Evolutionary conservation across 352 stramenopile genomes (phyloP), one percentile per base, ranked within the genome.

Genomic region (Albugo laibachii): DNA sequence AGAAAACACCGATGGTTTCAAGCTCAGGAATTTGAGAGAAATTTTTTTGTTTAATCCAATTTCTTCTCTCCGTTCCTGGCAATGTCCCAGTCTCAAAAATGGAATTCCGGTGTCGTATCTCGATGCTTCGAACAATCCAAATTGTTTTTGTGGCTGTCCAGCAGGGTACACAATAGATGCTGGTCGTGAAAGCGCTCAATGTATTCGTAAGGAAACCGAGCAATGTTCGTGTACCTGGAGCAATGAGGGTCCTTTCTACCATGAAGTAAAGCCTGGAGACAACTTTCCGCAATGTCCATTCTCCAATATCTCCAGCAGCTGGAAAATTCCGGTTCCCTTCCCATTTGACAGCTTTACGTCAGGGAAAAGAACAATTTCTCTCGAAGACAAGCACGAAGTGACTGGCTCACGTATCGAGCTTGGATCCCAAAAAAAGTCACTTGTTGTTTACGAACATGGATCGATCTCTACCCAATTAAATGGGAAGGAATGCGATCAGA

Each of bases 31-130:
- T 11, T 42, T 37, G 0, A 56, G 64, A 1, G 65, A 81, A 19
- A 47, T 83, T 36, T 81, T 70, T 54, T 58, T 74, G 57, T 81
- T 77, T 60, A 78, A 79, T 27, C 68, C 71, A 44, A 74, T 77
- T 53, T 62, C 54, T 10, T 52, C 75, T 31, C 54, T 52, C 8
- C 62, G 65, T 0, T 58, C 55, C 6, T 20, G 69, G 16, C 41
- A 71, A 13, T 83, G 71, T 36, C 13, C 54, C 5, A 34, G n/a
- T 12, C 42, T 81, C 35, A 41, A 49, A 1, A 50, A 50, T 11
- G 68, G 66, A n/a, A 49, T 81, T 3, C 69, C 71, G 0, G 62
- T 81, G 35, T 60, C 60, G 6, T 79, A 71, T 41, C 4, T 70
- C 5, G 52, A 77, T 45, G 34, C 47, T 3, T 43, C 59, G 11